A percentile compares a stretch with the other conserved stretches of the same genome.
phyloP scores from a whole-genome alignment of 495 filamentous ascomycete genomes.

The Penicillium waksmanii region DNA sequence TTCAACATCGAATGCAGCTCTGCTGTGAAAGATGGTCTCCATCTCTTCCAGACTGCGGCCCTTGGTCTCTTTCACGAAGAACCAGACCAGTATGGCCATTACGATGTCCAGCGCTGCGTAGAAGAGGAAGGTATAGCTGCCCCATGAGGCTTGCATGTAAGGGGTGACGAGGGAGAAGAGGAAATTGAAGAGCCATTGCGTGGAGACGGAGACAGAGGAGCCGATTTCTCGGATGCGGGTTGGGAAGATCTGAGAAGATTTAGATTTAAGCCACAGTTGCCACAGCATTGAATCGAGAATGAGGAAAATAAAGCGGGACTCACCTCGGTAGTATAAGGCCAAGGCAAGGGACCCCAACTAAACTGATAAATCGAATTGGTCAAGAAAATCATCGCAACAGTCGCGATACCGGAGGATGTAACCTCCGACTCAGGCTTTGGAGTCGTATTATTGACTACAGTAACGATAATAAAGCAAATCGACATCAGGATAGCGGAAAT shows the following conservation, averaged over 20 bases:
- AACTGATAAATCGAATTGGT: conserved; percentile 50
- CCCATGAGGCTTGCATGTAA: conserved; percentile 48
- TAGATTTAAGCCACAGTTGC: neutral
- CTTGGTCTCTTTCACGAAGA: conserved; percentile 66
- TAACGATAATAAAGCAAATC: conserved; percentile 52
- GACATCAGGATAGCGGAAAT: conserved; percentile 53
- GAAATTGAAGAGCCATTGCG: conserved; percentile 57
- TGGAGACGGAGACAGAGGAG: conserved; percentile 43
- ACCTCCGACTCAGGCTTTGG: conserved; percentile 33
- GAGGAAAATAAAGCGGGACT: neutral
- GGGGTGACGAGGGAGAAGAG: conserved; percentile 54
- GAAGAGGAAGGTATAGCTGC: conserved; percentile 55
- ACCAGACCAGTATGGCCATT: conserved; percentile 58
- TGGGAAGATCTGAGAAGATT: conserved; percentile 45
- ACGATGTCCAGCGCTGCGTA: conserved; percentile 38
- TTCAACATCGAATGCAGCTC: conserved; percentile 32
- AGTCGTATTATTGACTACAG: conserved; percentile 44
- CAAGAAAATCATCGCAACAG: conserved; percentile 54
- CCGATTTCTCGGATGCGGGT: conserved; percentile 51
- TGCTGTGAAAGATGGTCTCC: conserved; percentile 39
- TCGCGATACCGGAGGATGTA: conserved; percentile 46
- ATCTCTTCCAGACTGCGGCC: conserved; percentile 53
- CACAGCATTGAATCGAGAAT: neutral
- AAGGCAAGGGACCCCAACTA: conserved; percentile 57
- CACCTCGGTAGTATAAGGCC: conserved; percentile 50